Conservation (phyloP, 2,329 filamentous ascomycete species). For the Cercospora sesami region DNA sequence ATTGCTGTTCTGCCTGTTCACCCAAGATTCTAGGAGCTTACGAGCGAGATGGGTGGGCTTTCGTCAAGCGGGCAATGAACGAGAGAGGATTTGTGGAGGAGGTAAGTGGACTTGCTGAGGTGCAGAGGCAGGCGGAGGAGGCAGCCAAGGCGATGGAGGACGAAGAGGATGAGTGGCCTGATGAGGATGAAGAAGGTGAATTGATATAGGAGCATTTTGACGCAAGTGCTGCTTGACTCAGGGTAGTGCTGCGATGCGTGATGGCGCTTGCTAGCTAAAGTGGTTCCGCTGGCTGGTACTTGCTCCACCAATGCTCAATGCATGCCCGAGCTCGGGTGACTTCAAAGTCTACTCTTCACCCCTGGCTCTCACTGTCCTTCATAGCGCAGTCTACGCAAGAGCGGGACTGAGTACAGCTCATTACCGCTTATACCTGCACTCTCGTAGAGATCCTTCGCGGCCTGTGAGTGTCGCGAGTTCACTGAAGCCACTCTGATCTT, state of each 20-base stretch:
- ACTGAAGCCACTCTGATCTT: too few species aligned
- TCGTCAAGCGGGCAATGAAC: constrained; percentile 71
- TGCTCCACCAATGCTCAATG: background rate
- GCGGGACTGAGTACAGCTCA: too few species aligned
- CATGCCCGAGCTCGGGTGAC: background rate
- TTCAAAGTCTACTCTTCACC: background rate
- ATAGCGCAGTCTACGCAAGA: too few species aligned
- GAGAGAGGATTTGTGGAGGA: constrained; percentile 79
- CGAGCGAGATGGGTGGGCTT: constrained; percentile 68
- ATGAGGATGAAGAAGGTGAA: constrained; percentile 55
- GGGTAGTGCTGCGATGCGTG: background rate
- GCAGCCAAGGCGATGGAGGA: constrained; percentile 58
- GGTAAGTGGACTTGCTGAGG: constrained; percentile 70
- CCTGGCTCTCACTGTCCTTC: too few species aligned
- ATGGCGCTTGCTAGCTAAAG: background rate
- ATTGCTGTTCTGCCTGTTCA: constrained; percentile 79
- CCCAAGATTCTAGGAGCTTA: constrained; percentile 68
- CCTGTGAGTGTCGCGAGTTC: too few species aligned
- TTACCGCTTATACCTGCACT: background rate
- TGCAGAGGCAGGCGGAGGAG: constrained; percentile 54
- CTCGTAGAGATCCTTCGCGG: too few species aligned
- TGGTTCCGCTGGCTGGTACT: background rate
- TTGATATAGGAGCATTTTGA: constrained; percentile 12
- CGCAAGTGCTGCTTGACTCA: background rate
- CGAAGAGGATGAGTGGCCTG: constrained; percentile 59